Evolutionary conservation across 805 yeast genomes (phyloP), one percentile per base, ranked within the genome.

Genomic region (Metschnikowia drakensbergensis): DNA sequence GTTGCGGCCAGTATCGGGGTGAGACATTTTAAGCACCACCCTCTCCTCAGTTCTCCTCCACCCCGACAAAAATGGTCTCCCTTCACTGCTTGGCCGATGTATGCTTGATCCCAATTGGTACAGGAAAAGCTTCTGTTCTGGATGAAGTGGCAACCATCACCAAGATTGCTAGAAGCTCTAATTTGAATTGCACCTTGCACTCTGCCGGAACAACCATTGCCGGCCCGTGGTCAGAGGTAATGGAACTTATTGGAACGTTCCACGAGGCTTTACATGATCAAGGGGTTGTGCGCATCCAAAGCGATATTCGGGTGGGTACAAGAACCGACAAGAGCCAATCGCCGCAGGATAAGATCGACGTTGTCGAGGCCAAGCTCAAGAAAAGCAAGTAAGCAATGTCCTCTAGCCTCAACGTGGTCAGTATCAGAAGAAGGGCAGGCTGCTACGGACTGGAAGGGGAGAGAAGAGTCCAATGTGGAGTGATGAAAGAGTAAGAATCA

Each of bases 211-310:
- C 96, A 5, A 88, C 96, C 1, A 82, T 86, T 57, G 86, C 86
- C 58, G 97, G 97, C 1, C 90, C 89, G n/a, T 90, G 96, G 96
- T 81, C 82, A 59, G 90, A 86, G 47, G 96, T 90, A 1, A 84
- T 83, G 81, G 80, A 75, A 31, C 67, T 88, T 46, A 84, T 89
- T 58, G 96, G 96, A 6, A 77, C 80, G 55, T 69, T 88, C 58
- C 97, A 89, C 60, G 83, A 84, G 59, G 71, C 72, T 39, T 77
- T 87, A 46, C 97, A 89, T 60, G 55, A 57, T 6, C 74, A 74
- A 3, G 96, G 95, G 1, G 81, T 86, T 9, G 76, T 84, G 8
- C 76, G 97, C 62, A 82, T 89, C 45, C 96, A 90, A 63, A 82
- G 88, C 53, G 96, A 89, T 57, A 86, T 89, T 48, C 74, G 97